Conservation (phyloP, 1,284 basidiomycete species). For the Caloboletus inedulis region DNA sequence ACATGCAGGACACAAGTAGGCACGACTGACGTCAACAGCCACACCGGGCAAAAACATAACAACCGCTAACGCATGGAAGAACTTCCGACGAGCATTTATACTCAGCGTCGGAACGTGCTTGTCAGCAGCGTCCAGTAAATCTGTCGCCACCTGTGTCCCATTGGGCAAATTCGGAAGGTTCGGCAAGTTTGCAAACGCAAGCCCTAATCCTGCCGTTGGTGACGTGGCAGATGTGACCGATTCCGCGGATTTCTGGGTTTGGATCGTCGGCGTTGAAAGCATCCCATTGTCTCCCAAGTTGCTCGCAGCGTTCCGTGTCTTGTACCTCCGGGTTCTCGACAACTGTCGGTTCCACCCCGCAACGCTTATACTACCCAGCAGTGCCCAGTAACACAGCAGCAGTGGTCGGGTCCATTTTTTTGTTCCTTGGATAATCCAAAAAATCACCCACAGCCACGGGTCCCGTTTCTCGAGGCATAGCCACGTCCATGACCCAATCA, state of each 20-base stretch:
- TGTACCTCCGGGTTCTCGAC: conserved; percentile 67
- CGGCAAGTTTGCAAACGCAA: conserved; percentile 53
- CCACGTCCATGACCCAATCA: conserved; percentile 91
- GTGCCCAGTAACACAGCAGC: conserved; percentile 83
- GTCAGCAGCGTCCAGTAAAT: conserved; percentile 82
- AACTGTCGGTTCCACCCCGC: conserved; percentile 92
- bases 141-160: conserved; percentile 68
- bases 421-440: conserved; percentile 73
- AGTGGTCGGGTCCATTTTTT: conserved; percentile 80
- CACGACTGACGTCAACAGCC: conserved; percentile 77
- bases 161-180: conserved; percentile 51
- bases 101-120: conserved; percentile 86
- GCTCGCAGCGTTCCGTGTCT: conserved; percentile 41
- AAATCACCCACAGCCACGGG: conserved; percentile 87
- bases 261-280: conserved; percentile 24
- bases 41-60: conserved; percentile 96
- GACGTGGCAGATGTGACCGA: conserved; percentile 25
- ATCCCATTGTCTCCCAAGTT: conserved; percentile 35
- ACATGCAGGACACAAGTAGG: conserved; percentile 12
- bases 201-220: conserved; percentile 33
- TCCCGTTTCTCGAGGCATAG: conserved; percentile 85
- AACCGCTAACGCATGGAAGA: conserved; percentile 94
- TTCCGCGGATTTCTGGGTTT: conserved; percentile 24
- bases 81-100: conserved; percentile 94
- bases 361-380: conserved; percentile 78